Evolutionary conservation across 208 protist species (phyloP), one percentile per base, ranked within the genome.

Genomic region (Acanthamoeba royreba): DNA sequence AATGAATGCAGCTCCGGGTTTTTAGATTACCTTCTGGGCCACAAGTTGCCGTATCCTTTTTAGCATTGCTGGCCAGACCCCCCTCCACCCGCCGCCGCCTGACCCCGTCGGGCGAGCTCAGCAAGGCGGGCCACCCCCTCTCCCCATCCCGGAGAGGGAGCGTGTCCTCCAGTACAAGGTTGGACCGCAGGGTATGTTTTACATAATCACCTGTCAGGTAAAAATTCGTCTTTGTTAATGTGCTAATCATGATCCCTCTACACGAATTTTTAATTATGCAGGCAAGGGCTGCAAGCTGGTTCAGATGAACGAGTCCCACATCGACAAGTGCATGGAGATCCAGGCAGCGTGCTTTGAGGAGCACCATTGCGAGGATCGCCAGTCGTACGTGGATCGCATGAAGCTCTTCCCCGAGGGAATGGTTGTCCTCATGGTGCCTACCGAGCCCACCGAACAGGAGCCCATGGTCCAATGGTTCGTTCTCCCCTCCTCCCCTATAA

Each of bases 1-100:
- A n/a, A n/a, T n/a, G n/a, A n/a, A 5, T 38, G 8, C 38, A 86
- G 77, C 79, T 46, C 79, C 47, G 79, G 43, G 0, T 63, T 88
- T 38, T 88, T 52, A 43, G 79, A 88, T 88, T 88, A 45, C 79
- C 79, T 88, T 38, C 79, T 88, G 7, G 79, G 79, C 22, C 49
- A 52, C 31, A 88, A 88, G 49, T 88, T 61, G 79, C 79, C 79
- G 79, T 88, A 88, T 9, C 79, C 33, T 88, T 88, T 88, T 88
- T 88, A 88, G 79, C 79, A 42, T 88, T 38, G 79, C 47, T 88
- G 79, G 43, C n/a, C n/a, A 47, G 45, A 52, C 43, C 25, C 43
- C 38, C 49, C 13, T 33, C n/a, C 43, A 9, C 43, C 4, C 8
- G 8, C 28, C 33, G 47, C 7, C 79, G 79, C 47, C n/a, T n/a